phyloP scores from a whole-genome alignment of 2,329 filamentous ascomycete species.

The Monosporascus sp. region DNA sequence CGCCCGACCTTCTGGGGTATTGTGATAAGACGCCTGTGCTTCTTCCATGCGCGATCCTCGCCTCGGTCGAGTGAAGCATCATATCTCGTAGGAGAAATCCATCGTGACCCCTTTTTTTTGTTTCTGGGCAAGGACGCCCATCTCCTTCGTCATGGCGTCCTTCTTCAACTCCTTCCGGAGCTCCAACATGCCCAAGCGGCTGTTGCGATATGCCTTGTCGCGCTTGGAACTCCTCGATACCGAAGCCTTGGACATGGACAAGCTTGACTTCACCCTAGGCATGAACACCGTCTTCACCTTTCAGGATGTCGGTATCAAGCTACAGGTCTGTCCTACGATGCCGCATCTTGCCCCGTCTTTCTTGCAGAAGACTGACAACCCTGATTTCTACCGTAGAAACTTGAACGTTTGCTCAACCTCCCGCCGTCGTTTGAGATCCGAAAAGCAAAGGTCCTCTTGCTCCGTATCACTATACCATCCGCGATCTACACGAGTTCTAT shows the following conservation, averaged over 20 bases:
- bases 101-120: background rate
- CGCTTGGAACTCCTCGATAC: slow-evolving; percentile 83
- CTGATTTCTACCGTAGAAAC: slow-evolving; percentile 54
- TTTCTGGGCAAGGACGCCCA: too few relatives aligned
- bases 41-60: slow-evolving; percentile 20
- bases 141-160: slow-evolving; percentile 55
- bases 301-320: slow-evolving; percentile 74
- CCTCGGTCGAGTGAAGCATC: slow-evolving; percentile 11
- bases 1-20: slow-evolving; percentile 24
- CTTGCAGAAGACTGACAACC: slow-evolving; percentile 16
- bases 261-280: slow-evolving; percentile 77
- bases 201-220: slow-evolving; percentile 80
- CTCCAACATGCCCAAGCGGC: slow-evolving; percentile 79
- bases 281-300: slow-evolving; percentile 80
- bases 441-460: slow-evolving; percentile 67
- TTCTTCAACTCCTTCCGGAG: slow-evolving; percentile 61
- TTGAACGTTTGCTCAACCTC: slow-evolving; percentile 68
- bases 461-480: slow-evolving; percentile 79
- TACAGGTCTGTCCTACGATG: slow-evolving; percentile 53
- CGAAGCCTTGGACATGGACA: slow-evolving; percentile 78
- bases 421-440: slow-evolving; percentile 66
- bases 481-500: slow-evolving; percentile 86
- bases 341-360: background rate
- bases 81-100: background rate
- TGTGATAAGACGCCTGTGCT: slow-evolving; percentile 19